phyloP scores from a whole-genome alignment of 345 rosid species.

The Camelina laxa region DNA sequence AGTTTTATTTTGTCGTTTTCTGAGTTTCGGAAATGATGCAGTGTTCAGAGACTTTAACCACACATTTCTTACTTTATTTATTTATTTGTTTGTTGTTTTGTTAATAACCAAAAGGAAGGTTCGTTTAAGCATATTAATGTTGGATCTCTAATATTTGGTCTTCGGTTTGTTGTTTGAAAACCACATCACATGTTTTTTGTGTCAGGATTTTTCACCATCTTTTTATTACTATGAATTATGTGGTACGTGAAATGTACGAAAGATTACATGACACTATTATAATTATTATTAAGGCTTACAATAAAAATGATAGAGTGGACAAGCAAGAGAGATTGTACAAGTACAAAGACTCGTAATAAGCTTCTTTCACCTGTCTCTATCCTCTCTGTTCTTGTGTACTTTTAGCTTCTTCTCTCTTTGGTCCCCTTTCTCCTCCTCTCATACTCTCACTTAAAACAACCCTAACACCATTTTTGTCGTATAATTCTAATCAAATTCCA shows the following conservation, averaged over 20 bases:
- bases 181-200: constrained; percentile 8
- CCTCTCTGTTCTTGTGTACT: constrained; percentile 25
- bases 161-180: constrained; percentile 12
- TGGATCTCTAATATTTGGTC: neutral
- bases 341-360: constrained; percentile 14
- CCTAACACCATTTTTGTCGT: neutral
- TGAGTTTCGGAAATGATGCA: constrained; percentile 44
- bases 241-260: constrained; percentile 39
- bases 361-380: constrained; percentile 28
- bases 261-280: neutral
- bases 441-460: neutral
- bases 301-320: constrained; percentile 19
- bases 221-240: constrained; percentile 21
- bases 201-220: constrained; percentile 21
- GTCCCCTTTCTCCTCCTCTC: constrained; percentile 19
- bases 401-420: constrained; percentile 26
- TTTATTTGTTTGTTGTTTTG: constrained; percentile 21
- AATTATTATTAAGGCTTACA: neutral
- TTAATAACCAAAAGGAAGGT: constrained; percentile 39
- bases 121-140: constrained; percentile 32
- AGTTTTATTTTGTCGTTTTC: constrained; percentile 35
- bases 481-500: neutral
- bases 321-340: constrained; percentile 29
- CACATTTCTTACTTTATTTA: neutral
- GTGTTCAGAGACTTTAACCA: constrained; percentile 29